Evolutionary conservation across 2,329 filamentous ascomycete species (phyloP).

Genomic region (Elsinoe perseae): DNA sequence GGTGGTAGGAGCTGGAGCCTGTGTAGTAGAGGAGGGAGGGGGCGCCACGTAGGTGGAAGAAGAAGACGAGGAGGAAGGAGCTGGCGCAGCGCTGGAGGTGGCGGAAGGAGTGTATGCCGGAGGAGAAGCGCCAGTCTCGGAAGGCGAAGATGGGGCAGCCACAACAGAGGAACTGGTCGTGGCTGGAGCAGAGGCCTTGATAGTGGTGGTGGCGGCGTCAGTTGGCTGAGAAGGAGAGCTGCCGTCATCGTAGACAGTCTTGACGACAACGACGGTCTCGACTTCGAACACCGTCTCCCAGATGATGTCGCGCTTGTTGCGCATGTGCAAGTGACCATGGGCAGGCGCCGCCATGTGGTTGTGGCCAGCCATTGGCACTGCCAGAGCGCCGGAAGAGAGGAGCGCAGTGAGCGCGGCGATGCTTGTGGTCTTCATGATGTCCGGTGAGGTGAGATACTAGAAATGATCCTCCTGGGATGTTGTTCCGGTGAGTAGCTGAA

Average conservation of each 20-base stretch:
- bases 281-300: conserved; percentile 44
- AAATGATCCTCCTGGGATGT: conserved; percentile 4
- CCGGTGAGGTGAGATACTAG: background rate
- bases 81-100: conserved; percentile 24
- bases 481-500: background rate
- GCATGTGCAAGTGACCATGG: conserved; percentile 6
- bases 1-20: conserved; percentile 8
- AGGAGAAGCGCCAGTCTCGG: conserved; percentile 16
- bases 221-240: conserved; percentile 23
- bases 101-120: conserved; percentile 20
- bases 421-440: conserved; percentile 12
- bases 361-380: conserved; percentile 15
- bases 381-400: conserved; percentile 14
- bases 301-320: conserved; percentile 38
- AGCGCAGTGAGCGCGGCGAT: conserved; percentile 14
- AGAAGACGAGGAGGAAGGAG: conserved; percentile 21
- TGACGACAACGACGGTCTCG: conserved; percentile 44
- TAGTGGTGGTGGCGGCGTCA: conserved; percentile 22
- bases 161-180: conserved; percentile 3
- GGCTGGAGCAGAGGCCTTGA: conserved; percentile 15
- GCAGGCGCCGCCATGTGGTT: background rate
- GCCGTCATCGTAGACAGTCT: conserved; percentile 40
- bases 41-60: conserved; percentile 19
- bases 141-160: conserved; percentile 17
- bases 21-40: conserved; percentile 15